A percentile compares a stretch with the other conserved stretches of the same genome.
These are phyloP conservation scores for Striga asiatica DNA, from an alignment of 257 asterid species.

Conservation along the genomic window DNA sequence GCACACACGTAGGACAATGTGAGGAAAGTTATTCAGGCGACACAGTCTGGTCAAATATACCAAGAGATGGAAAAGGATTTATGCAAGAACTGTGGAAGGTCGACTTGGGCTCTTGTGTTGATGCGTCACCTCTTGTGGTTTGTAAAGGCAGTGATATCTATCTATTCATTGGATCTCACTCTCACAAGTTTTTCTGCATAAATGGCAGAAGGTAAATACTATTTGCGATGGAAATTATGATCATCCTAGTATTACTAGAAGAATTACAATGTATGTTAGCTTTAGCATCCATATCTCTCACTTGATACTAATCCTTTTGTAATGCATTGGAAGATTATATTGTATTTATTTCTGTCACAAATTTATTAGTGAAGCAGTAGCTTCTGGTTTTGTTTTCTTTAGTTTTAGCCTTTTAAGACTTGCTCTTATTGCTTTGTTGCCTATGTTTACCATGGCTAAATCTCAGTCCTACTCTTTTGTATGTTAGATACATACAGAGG, in stretches of 20 bases:
- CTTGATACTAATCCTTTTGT: conserved; percentile 5
- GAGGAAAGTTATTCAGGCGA: conserved; percentile 24
- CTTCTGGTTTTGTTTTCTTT: not conserved
- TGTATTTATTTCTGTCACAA: not conserved
- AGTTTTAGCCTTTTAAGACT: not conserved
- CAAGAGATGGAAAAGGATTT: conserved; percentile 33
- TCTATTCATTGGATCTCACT: conserved; percentile 83
- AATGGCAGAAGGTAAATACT: conserved; percentile 60
- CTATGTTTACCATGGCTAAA: not conserved
- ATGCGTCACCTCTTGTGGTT: conserved; percentile 89
- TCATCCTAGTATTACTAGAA: conserved; percentile 3
- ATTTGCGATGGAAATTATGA: conserved; percentile 2
- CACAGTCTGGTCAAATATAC: conserved; percentile 24
- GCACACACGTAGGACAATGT: conserved; percentile 35
- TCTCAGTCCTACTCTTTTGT: not conserved
- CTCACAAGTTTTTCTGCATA: conserved; percentile 61
- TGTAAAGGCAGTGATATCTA: conserved; percentile 37
- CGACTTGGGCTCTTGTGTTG: conserved; percentile 75
- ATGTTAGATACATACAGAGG: not conserved
- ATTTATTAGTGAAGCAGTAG: not conserved
- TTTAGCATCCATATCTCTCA: conserved; percentile 3
- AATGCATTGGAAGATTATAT: not conserved
- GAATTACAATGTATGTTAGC: not conserved
- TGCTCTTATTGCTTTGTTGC: not conserved
- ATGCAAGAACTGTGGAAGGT: conserved; percentile 65